phyloP scores from a whole-genome alignment of 1,139 yeast species.

The Williopsis jadinii region DNA sequence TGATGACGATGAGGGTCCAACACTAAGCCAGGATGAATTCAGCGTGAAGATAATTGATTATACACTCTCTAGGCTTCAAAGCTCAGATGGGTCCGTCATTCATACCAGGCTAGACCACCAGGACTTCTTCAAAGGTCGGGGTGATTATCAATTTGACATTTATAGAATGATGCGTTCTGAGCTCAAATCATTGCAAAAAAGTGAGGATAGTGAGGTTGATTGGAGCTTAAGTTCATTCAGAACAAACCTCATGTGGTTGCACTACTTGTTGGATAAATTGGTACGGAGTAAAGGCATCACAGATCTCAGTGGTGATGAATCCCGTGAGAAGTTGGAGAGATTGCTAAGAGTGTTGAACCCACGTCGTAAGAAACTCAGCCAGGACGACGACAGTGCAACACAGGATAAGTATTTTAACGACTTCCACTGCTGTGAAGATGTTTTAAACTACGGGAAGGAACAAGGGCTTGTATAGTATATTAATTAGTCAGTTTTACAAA shows the following conservation, averaged over 20 bases:
- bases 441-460: constrained; percentile 7
- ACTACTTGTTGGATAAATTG: constrained; percentile 31
- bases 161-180: constrained; percentile 39
- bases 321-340: constrained; percentile 3
- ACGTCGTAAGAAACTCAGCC: constrained; percentile 13
- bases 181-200: constrained; percentile 11
- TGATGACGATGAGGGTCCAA: constrained; percentile 4
- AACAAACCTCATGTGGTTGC: constrained; percentile 38
- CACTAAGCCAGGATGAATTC: background rate
- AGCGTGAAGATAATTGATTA: constrained; percentile 50
- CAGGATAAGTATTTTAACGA: constrained; percentile 12
- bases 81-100: constrained; percentile 20
- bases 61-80: constrained; percentile 42
- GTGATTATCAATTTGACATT: constrained; percentile 46
- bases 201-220: constrained; percentile 16
- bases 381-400: background rate
- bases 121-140: constrained; percentile 42
- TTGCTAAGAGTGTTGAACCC: constrained; percentile 20
- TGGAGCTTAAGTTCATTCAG: constrained; percentile 32
- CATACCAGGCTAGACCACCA: constrained; percentile 44
- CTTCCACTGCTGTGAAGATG: constrained; percentile 18
- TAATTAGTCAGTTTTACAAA: background rate
- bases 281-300: constrained; percentile 23
- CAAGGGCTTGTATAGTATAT: background rate
- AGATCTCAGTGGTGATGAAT: too few relatives aligned